phyloP scores from a whole-genome alignment of 2,329 filamentous ascomycete genomes.

The Paecilomyces sp. region DNA sequence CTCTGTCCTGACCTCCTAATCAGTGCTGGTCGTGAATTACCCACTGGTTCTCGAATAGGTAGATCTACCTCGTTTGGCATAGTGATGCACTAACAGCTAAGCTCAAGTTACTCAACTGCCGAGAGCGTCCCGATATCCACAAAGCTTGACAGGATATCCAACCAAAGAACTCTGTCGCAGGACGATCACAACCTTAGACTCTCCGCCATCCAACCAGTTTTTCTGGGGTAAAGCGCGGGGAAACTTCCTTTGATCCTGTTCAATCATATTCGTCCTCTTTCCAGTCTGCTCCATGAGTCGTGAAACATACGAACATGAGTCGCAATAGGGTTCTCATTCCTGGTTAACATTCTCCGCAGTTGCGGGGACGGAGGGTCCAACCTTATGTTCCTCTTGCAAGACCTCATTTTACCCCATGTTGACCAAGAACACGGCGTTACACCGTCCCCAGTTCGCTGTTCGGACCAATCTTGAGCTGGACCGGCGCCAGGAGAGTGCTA shows the following conservation, averaged over 20 bases:
- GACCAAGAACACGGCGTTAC: not conserved
- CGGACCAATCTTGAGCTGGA: not conserved
- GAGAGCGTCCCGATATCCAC: not conserved
- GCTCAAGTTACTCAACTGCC: not conserved
- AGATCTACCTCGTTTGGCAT: not conserved
- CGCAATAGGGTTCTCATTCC: not conserved
- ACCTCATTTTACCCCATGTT: conserved; percentile 9
- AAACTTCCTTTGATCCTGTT: not conserved
- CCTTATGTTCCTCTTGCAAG: not conserved
- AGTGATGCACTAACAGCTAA: not conserved
- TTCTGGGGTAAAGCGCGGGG: not conserved
- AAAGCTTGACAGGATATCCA: not conserved
- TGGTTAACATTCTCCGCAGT: not conserved
- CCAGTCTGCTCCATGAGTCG: not conserved
- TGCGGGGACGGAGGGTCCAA: not conserved
- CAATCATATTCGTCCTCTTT: not conserved
- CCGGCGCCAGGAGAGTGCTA: not conserved
- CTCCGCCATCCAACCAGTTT: not conserved
- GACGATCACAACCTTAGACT: not conserved
- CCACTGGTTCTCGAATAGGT: not conserved
- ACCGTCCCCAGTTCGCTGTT: not conserved
- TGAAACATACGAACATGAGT: not conserved
- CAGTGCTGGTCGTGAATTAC: not conserved
- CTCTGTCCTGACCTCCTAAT: no score
- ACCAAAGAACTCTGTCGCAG: not conserved